Conservation (phyloP, 108 stramenopile genomes). For the Stephanodiscus triporus region DNA sequence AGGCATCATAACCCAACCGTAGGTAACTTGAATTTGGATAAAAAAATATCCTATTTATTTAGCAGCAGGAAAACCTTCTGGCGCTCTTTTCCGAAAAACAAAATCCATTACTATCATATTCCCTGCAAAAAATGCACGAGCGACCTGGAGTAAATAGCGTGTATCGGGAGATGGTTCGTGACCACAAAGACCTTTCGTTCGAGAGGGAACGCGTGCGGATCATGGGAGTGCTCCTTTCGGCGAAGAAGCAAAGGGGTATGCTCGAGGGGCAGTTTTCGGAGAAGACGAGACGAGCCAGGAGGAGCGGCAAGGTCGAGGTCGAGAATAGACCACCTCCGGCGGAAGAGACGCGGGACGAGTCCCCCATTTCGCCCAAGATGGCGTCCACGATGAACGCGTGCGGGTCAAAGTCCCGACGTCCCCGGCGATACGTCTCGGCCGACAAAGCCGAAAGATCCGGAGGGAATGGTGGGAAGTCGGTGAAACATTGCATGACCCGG, state of each 20-base stretch:
- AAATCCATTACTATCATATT: too few relatives aligned
- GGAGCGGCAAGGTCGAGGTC: background rate
- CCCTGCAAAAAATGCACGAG: conserved; percentile 1
- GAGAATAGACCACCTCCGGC: too few relatives aligned
- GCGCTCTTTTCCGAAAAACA: too few relatives aligned
- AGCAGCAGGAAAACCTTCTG: too few relatives aligned
- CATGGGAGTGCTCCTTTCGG: background rate
- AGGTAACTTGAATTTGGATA: too few relatives aligned
- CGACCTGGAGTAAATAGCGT: background rate
- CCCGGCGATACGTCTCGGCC: too few relatives aligned
- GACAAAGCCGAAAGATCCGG: background rate
- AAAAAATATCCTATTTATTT: too few relatives aligned
- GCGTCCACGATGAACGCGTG: background rate
- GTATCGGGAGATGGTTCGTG: background rate
- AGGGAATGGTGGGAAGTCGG: background rate
- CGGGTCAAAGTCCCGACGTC: background rate
- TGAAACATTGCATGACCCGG: background rate
- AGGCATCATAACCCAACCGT: too few relatives aligned
- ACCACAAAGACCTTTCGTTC: conserved; percentile 4
- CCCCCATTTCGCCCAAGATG: background rate
- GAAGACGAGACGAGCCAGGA: background rate
- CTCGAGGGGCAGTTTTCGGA: background rate
- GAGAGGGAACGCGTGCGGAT: background rate
- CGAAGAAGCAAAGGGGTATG: background rate
- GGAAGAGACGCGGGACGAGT: too few relatives aligned